Evolutionary conservation across 371 early-diverging fungal species (phyloP), one percentile per base, ranked within the genome.

Genomic region (Cokeromyces recurvatus): DNA sequence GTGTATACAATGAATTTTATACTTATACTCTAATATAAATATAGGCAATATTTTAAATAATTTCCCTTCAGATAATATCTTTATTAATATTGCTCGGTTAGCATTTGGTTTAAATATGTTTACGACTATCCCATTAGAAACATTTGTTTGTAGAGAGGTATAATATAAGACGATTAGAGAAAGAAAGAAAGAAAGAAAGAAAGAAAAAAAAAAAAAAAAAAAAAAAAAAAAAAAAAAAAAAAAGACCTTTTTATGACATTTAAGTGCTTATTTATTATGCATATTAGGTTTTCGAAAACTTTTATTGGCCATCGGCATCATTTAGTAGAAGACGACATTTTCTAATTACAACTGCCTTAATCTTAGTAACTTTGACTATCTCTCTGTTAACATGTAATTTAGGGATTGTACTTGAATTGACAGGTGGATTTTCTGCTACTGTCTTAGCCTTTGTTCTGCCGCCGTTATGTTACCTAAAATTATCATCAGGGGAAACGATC

Each of bases 21-120:
- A 11, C 29, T 5, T 11, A 7, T 27, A 27, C 29, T 27, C 29
- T n/a, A n/a, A n/a, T 38, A 38, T 38, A 9, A 11, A 78, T n/a
- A 11, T 34, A 34, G 35, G 87, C 57, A 90, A 90, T 51, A 82
- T 90, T 16, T 59, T 90, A 23, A 89, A 88, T 62, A 89, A 87
- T 60, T 88, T 90, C 45, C 79, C 89, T 2, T 72, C 76, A 12
- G 80, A 86, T 54, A 79, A 82, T 48, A 45, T 78, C 17, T 59
- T 87, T 16, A 88, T 88, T 58, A 89, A 88, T 56, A 71, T 89
- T 38, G 89, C 89, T 6, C 78, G 90, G 4, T 72, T 88, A 41
- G 81, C 85, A 31, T 89, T 90, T 59, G 90, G 87, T 7, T 69
- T 90, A 32, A 87, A 87, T 63, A 87, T 90, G 89, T 86, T 89